Conservation (phyloP, 1,139 yeast genomes). For the Candida sp. region DNA sequence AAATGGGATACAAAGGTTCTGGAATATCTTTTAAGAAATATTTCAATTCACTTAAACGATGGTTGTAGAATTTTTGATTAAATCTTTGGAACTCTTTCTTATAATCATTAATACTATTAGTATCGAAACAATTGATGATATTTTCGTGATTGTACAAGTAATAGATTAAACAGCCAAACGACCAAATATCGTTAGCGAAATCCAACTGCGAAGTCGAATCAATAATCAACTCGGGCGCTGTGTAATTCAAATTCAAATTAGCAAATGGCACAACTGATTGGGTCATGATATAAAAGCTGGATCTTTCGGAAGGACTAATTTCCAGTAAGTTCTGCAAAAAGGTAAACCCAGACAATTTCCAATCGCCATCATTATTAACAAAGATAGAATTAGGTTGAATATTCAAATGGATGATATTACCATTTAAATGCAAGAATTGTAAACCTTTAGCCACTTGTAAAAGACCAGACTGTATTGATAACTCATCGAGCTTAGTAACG, state of each 20-base stretch:
- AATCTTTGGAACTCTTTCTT: slow-evolving; percentile 44
- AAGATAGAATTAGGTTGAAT: slow-evolving; percentile 75
- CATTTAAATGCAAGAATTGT: slow-evolving; percentile 75
- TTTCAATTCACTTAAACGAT: slow-evolving; percentile 43
- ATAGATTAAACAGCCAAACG: slow-evolving; percentile 74
- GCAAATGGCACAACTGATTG: slow-evolving; percentile 77
- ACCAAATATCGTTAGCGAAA: slow-evolving; percentile 77
- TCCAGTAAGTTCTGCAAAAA: slow-evolving; percentile 56
- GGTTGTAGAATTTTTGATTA: slow-evolving; percentile 38
- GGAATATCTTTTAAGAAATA: slow-evolving; percentile 45
- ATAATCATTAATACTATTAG: slow-evolving; percentile 46
- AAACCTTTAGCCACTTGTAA: slow-evolving; percentile 76
- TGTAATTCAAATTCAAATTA: slow-evolving; percentile 66
- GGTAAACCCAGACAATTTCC: slow-evolving; percentile 84
- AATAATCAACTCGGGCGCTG: slow-evolving; percentile 35
- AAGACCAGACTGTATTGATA: slow-evolving; percentile 82
- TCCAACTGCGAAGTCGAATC: slow-evolving; percentile 41
- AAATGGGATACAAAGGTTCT: slow-evolving; percentile 23
- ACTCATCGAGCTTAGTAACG: slow-evolving; percentile 50
- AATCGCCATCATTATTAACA: slow-evolving; percentile 84
- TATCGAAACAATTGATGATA: slow-evolving; percentile 46
- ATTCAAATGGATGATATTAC: slow-evolving; percentile 74
- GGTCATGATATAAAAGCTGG: slow-evolving; percentile 57
- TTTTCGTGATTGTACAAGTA: slow-evolving; percentile 54
- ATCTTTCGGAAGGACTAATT: slow-evolving; percentile 44